phyloP scores from a whole-genome alignment of 2,329 filamentous ascomycete genomes.

The Ceratocystis lukuohia region DNA sequence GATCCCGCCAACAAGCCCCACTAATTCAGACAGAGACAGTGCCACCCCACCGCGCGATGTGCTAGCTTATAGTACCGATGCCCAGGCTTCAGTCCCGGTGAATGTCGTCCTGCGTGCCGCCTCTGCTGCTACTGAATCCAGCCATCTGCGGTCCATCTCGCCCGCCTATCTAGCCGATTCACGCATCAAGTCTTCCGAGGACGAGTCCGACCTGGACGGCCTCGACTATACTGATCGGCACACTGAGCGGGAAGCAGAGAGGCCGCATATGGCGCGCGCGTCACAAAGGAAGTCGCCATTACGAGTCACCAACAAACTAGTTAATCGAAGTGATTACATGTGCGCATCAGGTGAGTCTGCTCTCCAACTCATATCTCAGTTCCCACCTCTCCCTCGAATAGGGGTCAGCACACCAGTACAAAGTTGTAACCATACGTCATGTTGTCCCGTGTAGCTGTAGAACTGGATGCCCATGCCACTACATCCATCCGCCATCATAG shows the following conservation, averaged over 20 bases:
- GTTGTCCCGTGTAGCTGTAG: constrained; percentile 21
- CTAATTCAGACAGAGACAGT: neutral
- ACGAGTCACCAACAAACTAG: constrained; percentile 27
- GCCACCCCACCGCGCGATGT: neutral
- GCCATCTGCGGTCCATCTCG: neutral
- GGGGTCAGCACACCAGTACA: neutral
- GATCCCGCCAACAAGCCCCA: neutral
- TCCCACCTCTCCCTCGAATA: neutral
- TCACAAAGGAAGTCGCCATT: constrained; percentile 11
- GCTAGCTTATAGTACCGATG: neutral
- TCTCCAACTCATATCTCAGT: neutral
- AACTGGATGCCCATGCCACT: constrained; percentile 47
- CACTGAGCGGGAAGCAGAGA: constrained; percentile 19
- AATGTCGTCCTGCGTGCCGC: neutral
- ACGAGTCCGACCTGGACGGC: constrained; percentile 31
- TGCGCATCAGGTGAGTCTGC: constrained; percentile 47
- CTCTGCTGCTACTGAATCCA: neutral
- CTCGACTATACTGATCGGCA: constrained; percentile 23
- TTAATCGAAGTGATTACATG: constrained; percentile 50
- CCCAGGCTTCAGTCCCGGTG: neutral
- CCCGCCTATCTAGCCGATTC: neutral
- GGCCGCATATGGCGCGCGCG: constrained; percentile 6
- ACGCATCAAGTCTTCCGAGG: constrained; percentile 5
- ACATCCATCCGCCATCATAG: constrained; percentile 57
- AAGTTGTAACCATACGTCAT: neutral